Evolutionary conservation across 352 stramenopile species (phyloP).

Genomic region (Globisporangium cylindrosporum): DNA sequence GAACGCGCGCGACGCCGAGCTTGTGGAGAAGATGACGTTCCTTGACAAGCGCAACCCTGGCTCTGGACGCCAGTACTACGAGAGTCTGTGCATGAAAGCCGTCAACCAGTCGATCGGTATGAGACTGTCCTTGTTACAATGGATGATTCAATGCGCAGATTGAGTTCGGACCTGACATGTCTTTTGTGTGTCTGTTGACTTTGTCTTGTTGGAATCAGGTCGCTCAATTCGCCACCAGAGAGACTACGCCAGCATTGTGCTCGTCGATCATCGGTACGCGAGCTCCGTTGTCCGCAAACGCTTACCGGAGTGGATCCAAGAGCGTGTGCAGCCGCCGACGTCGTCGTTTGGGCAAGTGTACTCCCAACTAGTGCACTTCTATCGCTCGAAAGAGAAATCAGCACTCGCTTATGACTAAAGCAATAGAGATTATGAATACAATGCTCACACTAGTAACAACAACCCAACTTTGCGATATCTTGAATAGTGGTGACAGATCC

Average conservation of each 20-base stretch:
- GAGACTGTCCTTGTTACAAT: conserved; percentile 5
- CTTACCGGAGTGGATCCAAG: conserved; percentile 83
- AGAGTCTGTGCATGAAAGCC: conserved; percentile 98
- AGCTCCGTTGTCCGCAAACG: conserved; percentile 55
- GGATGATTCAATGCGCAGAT: background rate
- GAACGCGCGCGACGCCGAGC: conserved; percentile 94
- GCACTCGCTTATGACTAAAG: conserved; percentile 13
- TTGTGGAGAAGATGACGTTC: conserved; percentile 97
- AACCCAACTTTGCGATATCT: background rate
- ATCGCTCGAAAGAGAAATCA: conserved; percentile 41
- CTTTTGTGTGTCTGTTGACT: background rate
- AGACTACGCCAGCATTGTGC: conserved; percentile 96
- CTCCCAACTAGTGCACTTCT: conserved; percentile 78
- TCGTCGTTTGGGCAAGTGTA: conserved; percentile 71
- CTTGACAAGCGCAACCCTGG: conserved; percentile 67
- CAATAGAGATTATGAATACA: background rate
- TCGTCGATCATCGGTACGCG: conserved; percentile 95
- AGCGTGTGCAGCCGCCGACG: conserved; percentile 52
- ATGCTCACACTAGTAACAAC: background rate
- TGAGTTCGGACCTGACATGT: background rate
- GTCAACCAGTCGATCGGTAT: conserved; percentile 99
- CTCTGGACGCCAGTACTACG: conserved; percentile 92
- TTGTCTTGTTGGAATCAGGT: conserved; percentile 26
- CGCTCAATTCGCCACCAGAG: conserved; percentile 96
- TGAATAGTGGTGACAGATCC: background rate